Conservation (phyloP, 176 grass and related monocot genomes). For the Avena eriantha region DNA sequence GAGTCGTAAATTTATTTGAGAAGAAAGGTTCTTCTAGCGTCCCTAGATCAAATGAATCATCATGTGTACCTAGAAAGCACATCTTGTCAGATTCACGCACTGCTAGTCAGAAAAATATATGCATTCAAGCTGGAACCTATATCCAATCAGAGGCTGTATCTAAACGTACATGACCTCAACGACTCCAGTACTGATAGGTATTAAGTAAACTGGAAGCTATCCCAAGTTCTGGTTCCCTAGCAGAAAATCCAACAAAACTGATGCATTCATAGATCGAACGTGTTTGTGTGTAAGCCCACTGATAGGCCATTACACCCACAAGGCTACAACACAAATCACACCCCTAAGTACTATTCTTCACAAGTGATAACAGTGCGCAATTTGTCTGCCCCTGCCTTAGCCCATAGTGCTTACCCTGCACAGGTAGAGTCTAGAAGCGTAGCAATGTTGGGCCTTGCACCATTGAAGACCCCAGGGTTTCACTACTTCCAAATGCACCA, state of each 20-base stretch:
- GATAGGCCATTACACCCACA: background rate
- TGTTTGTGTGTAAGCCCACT: slow-evolving; percentile 1
- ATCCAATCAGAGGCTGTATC: slow-evolving; percentile 13
- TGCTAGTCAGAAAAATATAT: background rate
- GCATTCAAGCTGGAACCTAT: slow-evolving; percentile 6
- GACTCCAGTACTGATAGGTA: background rate
- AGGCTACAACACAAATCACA: background rate
- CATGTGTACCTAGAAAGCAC: slow-evolving; percentile 49
- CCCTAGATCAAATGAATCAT: slow-evolving; percentile 58
- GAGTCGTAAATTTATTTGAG: slow-evolving; percentile 78
- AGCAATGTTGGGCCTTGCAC: slow-evolving; percentile 23
- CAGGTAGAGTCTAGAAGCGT: background rate
- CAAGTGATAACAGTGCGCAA: background rate
- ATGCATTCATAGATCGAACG: background rate
- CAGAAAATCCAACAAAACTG: background rate
- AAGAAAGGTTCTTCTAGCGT: slow-evolving; percentile 87
- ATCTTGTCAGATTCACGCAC: slow-evolving; percentile 25
- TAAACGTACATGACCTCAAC: background rate
- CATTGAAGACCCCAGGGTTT: background rate
- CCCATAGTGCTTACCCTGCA: background rate
- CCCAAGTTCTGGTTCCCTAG: background rate
- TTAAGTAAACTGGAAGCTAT: background rate
- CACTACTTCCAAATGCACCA: slow-evolving; percentile 10
- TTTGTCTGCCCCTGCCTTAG: background rate
- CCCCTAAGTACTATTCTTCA: background rate